Base-by-base conservation (phyloP, 306 rosid species). In the Carpinus fangiana region DNA sequence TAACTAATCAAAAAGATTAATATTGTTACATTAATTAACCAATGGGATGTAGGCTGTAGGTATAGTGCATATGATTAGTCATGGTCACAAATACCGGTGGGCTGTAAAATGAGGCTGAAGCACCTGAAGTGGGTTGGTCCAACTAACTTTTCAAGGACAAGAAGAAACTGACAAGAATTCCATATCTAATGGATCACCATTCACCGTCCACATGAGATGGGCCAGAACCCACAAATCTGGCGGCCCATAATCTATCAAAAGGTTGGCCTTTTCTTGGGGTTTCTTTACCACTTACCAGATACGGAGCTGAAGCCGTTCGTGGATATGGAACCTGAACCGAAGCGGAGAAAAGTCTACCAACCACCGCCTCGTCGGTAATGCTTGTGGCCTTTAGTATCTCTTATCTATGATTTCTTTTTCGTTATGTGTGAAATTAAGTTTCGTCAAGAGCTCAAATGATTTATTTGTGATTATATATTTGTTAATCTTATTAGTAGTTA, bases 321-420 rank as follows among this genome's bases (percentile, higher is more conserved):
- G 20, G 43, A 23, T 4, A 85, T 80, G 89, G 80, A 65, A 13
- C 46, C 82, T 4, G 84, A 78, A 55, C 76, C 80, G 56, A 85
- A 81, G 78, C 81, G 85, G 31, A 80, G 82, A 73, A 82, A 80
- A 74, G 26, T 46, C 53, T n/a, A 70, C 31, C 83, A 72, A 45
- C 66, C 87, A 72, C 76, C 70, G 45, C 70, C 81, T 62, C 75
- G 66, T 62, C 38, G 89, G 89, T 86, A 45, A 76, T 31, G 41
- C 34, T 20, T 2, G 38, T 65, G 8, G 8, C 48, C 60, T 12
- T 38, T 28, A 16, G 7, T 69, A n/a, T 36, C 34, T 46, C 34
- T 28, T 1, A 28, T 53, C 26, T 38, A 8, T 14, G 5, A 8
- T 41, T 68, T 34, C 0, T 12, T 5, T 38, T 31, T 1, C 2